Conservation (phyloP, 306 rosid species). For the Castanopsis chinensis region DNA sequence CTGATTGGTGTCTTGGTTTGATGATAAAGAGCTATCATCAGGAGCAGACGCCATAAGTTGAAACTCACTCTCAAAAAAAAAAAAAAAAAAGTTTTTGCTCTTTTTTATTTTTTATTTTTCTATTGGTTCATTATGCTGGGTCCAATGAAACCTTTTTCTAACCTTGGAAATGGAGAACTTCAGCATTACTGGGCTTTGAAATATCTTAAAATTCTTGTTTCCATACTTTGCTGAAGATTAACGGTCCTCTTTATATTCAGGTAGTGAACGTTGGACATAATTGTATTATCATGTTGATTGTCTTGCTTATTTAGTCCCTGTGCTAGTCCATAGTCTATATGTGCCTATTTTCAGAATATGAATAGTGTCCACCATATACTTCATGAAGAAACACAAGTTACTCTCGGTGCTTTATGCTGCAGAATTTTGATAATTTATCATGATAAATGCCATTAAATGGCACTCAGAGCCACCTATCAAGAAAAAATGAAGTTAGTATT, state of each 20-base stretch:
- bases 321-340: background rate
- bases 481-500: too few relatives aligned
- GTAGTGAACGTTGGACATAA: background rate
- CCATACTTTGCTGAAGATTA: background rate
- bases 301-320: background rate
- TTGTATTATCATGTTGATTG: background rate
- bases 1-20: too few relatives aligned
- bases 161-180: background rate
- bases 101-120: background rate
- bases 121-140: background rate
- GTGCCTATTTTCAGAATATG: background rate
- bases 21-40: too few relatives aligned
- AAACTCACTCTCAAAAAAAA: too few relatives aligned
- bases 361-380: background rate
- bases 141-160: background rate
- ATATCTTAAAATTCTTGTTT: background rate
- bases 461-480: too few relatives aligned
- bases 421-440: too few relatives aligned
- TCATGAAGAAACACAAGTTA: background rate
- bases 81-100: too few relatives aligned
- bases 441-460: too few relatives aligned
- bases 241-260: background rate
- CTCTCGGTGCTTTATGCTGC: too few relatives aligned
- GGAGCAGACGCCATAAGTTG: too few relatives aligned
- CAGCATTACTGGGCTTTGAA: background rate